These are phyloP conservation scores for Fomitopsis palustris DNA, from an alignment of 1,284 basidiomycete species.

Conservation along the genomic window DNA sequence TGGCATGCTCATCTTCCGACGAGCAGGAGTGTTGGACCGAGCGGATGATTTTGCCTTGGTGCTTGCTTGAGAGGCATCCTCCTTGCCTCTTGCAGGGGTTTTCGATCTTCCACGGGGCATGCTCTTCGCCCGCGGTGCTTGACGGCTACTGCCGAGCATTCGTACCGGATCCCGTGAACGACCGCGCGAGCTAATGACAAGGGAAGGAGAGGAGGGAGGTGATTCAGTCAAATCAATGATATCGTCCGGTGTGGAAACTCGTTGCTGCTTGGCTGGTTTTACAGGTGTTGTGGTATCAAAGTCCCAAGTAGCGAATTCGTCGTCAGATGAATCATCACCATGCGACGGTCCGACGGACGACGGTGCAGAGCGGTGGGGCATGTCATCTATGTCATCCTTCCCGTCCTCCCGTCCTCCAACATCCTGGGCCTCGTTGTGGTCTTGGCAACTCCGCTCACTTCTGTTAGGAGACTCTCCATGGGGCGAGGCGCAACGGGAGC, in stretches of 20 bases:
- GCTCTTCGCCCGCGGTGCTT: slow-evolving; percentile 1
- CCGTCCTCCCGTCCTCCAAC: neutral
- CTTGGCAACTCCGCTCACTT: neutral
- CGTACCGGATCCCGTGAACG: slow-evolving; percentile 10
- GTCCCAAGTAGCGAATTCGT: slow-evolving; percentile 41
- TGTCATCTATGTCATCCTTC: neutral
- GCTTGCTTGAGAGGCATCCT: neutral
- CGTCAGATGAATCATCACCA: slow-evolving; percentile 36
- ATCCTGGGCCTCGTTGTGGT: neutral
- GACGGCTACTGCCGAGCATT: neutral
- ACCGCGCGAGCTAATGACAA: slow-evolving; percentile 9
- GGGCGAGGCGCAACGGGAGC: neutral
- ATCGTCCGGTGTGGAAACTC: slow-evolving; percentile 12
- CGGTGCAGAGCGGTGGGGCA: neutral
- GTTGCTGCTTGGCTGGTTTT: slow-evolving; percentile 3
- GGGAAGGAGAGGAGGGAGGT: slow-evolving; percentile 19
- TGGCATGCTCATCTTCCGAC: neutral
- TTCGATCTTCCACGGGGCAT: neutral
- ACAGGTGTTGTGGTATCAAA: slow-evolving; percentile 35
- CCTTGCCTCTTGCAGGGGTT: neutral
- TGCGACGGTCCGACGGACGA: neutral
- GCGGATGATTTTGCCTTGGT: neutral
- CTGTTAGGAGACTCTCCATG: neutral
- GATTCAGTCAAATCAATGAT: slow-evolving; percentile 35
- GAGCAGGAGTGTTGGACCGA: slow-evolving; percentile 1